Evolutionary conservation across 495 filamentous ascomycete species (phyloP).

Genomic region (Bacidia rubella): DNA sequence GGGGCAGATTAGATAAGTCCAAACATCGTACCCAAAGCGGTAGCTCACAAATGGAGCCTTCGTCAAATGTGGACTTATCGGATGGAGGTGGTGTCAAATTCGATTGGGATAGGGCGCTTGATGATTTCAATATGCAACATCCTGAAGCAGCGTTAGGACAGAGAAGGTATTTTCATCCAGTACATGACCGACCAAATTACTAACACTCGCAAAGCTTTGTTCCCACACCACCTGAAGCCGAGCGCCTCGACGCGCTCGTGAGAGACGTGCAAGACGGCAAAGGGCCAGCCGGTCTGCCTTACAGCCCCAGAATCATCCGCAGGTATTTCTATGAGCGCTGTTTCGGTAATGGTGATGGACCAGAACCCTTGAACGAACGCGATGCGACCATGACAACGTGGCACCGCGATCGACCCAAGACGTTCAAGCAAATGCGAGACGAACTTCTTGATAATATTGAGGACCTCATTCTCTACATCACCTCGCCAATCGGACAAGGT

Average conservation of each 20-base stretch:
- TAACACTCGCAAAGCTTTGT: not conserved
- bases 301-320: not conserved
- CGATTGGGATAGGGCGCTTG: not conserved
- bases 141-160: not conserved
- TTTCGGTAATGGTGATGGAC: constrained; percentile 4
- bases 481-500: constrained; percentile 9
- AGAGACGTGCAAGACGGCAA: constrained; percentile 7
- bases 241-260: constrained; percentile 3
- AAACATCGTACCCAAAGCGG: too few relatives aligned
- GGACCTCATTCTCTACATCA: not conserved
- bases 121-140: not conserved
- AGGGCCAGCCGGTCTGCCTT: not conserved
- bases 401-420: not conserved
- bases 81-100: not conserved
- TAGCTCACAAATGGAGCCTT: too few relatives aligned
- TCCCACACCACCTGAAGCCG: constrained; percentile 5
- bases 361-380: not conserved
- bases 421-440: constrained; percentile 1
- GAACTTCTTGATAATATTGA: constrained; percentile 5
- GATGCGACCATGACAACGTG: constrained; percentile 8
- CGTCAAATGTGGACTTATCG: too few relatives aligned
- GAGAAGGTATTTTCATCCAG: not conserved
- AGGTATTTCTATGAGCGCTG: constrained; percentile 10
- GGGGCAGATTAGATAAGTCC: too few relatives aligned
- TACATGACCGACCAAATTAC: too few relatives aligned